Base-by-base conservation (phyloP, 148 eudicot species). In the Rhododendron vialii region DNA sequence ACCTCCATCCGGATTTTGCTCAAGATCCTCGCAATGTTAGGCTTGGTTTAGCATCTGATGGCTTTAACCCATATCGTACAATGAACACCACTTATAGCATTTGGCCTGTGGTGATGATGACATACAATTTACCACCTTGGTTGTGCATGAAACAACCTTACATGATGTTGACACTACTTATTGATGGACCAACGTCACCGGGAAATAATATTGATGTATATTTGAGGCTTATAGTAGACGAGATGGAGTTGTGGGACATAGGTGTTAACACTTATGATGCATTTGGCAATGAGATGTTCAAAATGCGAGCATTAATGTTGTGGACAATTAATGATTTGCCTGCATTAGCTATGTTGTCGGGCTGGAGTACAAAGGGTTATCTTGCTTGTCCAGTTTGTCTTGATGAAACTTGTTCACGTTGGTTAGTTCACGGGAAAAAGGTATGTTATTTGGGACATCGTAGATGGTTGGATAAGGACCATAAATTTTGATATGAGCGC, bases 301-400 rank as follows among this genome's bases (percentile, higher is more conserved):
- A 3, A 1, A 41, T 83, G 63, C n/a, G 5, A 1, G 88, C 48
- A 18, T 18, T 28, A 26, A 33, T 83, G 0, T 24, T 83, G 41
- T 87, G 87, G 85, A 87, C 78, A 50, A 83, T 85, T 5, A 83
- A 82, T 84, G 87, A 89, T 78, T 87, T 87, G 17, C 83, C 74
- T 22, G 85, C 79, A 3, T 82, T 57, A 84, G 85, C 78, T 20
- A 75, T 81, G 22, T 80, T 89, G 28, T 89, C 82, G 8, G 79
- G 90, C 0, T 86, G 83, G 85, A 84, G 85, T 17, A 76, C 82
- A 6, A 80, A 89, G 35, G 85, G 85, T 20, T 2, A 33, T 36
- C 18, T 47, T 35, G 88, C 82, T 13, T 89, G 84, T 47, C 86
- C 85, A 1, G 13, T 1, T 55, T 89, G 85, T 61, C 11, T 13